Conservation (phyloP, 306 rosid species). For the Trifolium repens region DNA sequence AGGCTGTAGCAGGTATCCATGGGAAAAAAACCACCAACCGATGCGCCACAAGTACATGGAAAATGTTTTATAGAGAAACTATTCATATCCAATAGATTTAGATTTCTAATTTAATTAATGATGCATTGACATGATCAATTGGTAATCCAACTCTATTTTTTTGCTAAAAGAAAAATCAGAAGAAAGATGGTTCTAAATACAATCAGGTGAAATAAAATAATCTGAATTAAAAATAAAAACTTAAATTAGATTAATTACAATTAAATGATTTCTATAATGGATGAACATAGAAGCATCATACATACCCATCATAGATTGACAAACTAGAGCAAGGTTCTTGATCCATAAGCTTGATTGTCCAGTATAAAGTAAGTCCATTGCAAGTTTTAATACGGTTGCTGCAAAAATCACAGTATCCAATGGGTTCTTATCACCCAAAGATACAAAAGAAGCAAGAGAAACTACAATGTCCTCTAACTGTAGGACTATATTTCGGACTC, state of each 20-base stretch:
- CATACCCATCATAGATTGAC: conserved; percentile 75
- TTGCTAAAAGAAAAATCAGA: background rate
- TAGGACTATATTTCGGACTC: conserved; percentile 48
- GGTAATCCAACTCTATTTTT: background rate
- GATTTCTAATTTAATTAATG: conserved; percentile 18
- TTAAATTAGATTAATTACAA: conserved; percentile 6
- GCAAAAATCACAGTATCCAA: conserved; percentile 69
- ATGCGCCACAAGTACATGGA: background rate
- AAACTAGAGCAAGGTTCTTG: conserved; percentile 71
- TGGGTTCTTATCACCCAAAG: conserved; percentile 73
- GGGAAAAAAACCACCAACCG: conserved; percentile 25
- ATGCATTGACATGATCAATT: conserved; percentile 18
- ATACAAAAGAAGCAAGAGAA: conserved; percentile 69
- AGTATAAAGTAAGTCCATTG: conserved; percentile 58
- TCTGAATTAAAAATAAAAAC: conserved; percentile 19
- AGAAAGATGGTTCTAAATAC: conserved; percentile 5
- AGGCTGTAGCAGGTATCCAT: conserved; percentile 16
- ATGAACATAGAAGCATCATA: conserved; percentile 40
- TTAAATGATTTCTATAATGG: conserved; percentile 17
- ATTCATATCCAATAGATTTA: conserved; percentile 27
- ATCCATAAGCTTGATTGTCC: conserved; percentile 59
- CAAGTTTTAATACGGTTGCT: conserved; percentile 58
- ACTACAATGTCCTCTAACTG: conserved; percentile 56
- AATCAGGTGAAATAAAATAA: conserved; percentile 11
- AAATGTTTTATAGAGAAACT: conserved; percentile 8